phyloP scores from a whole-genome alignment of 768 basidiomycete species.

The Tricholomella constricta region DNA sequence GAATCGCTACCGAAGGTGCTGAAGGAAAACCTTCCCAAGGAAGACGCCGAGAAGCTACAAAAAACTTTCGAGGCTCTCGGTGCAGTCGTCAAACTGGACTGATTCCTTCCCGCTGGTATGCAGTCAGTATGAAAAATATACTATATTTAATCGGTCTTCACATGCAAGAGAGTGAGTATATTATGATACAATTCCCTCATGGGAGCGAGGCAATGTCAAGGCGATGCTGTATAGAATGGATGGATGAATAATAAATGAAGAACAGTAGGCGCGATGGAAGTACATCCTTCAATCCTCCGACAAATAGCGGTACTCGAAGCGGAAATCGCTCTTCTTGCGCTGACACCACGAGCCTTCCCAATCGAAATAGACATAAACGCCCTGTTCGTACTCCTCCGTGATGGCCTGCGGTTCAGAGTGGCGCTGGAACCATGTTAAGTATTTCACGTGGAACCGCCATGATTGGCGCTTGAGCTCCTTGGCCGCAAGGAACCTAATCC shows the following conservation, averaged over 20 bases:
- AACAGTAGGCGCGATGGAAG: constrained; percentile 1
- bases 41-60: constrained; percentile 96
- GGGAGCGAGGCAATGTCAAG: constrained; percentile 9
- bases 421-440: constrained; percentile 99
- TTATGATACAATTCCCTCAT: constrained; percentile 20
- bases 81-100: constrained; percentile 85
- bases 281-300: constrained; percentile 75
- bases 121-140: constrained; percentile 17
- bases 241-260: neutral
- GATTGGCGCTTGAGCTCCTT: constrained; percentile 96
- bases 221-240: constrained; percentile 6
- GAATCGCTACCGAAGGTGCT: constrained; percentile 91
- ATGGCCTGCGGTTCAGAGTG: constrained; percentile 98
- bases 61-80: constrained; percentile 88
- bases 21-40: constrained; percentile 94
- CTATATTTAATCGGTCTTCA: constrained; percentile 17
- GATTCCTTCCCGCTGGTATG: constrained; percentile 23
- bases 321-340: constrained; percentile 96
- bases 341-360: constrained; percentile 99
- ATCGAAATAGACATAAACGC: constrained; percentile 98
- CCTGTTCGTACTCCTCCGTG: constrained; percentile 99
- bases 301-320: constrained; percentile 93
- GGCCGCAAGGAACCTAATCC: constrained; percentile 83
- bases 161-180: neutral
- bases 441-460: constrained; percentile 99